phyloP scores from a whole-genome alignment of 306 rosid genomes.

The Prunus campanulata region DNA sequence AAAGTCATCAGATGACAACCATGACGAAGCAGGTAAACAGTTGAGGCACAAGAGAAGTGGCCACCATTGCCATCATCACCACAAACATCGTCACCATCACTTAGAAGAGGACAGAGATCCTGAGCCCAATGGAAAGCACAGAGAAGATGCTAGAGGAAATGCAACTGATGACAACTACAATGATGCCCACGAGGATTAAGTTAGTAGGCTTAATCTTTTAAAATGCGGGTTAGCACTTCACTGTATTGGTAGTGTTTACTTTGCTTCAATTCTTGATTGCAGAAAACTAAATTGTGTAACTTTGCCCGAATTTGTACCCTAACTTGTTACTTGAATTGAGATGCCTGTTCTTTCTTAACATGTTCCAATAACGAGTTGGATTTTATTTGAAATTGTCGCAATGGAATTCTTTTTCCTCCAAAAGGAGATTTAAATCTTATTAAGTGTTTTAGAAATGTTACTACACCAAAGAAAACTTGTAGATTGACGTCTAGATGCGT shows the following conservation, averaged over 20 bases:
- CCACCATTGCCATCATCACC: conserved; percentile 37
- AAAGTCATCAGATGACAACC: conserved; percentile 53
- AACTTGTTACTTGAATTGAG: background rate
- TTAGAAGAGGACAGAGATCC: conserved; percentile 36
- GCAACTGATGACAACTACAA: conserved; percentile 13
- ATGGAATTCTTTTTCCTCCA: background rate
- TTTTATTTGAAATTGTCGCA: background rate
- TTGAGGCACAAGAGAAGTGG: conserved; percentile 34
- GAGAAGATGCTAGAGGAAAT: conserved; percentile 14
- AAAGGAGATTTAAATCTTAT: background rate
- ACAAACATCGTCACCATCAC: conserved; percentile 28
- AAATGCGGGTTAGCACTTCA: background rate
- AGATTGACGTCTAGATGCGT: too few species aligned
- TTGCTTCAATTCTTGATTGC: background rate
- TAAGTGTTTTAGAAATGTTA: too few species aligned
- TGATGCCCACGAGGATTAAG: conserved; percentile 10
- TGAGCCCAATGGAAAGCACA: conserved; percentile 28
- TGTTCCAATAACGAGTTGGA: background rate
- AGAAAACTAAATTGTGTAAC: background rate
- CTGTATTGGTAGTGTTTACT: background rate
- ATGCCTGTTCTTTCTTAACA: background rate
- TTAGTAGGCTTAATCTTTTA: background rate
- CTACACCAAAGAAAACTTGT: too few species aligned
- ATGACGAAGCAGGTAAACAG: conserved; percentile 37
- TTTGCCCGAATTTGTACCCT: background rate